phyloP scores from a whole-genome alignment of 2,329 filamentous ascomycete genomes.

The Colletotrichum eleusines region DNA sequence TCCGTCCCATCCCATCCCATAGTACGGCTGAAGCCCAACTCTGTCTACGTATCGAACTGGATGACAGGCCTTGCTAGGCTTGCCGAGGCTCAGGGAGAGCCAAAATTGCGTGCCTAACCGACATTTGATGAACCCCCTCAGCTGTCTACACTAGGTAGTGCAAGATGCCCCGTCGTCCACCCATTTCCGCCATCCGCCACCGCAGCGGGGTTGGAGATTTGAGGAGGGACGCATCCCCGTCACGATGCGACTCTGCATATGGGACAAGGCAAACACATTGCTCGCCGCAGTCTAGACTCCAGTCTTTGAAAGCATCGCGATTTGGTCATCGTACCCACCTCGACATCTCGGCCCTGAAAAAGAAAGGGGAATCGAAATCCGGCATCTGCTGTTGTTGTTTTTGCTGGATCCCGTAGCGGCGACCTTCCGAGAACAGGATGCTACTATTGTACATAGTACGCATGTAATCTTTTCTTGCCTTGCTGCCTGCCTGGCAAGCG shows the following conservation, averaged over 20 bases:
- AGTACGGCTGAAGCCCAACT: constrained; percentile 2
- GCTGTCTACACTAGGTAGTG: not conserved
- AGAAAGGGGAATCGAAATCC: not conserved
- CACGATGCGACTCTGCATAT: constrained; percentile 27
- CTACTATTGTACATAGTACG: no score
- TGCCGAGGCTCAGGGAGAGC: not conserved
- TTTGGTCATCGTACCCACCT: constrained; percentile 6
- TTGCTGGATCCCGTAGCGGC: not conserved
- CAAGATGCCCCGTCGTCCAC: constrained; percentile 10
- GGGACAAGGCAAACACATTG: constrained; percentile 7
- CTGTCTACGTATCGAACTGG: constrained; percentile 1
- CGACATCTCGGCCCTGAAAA: constrained; percentile 8
- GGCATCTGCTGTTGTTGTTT: not conserved
- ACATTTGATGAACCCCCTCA: constrained; percentile 30
- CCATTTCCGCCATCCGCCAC: constrained; percentile 16
- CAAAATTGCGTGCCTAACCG: constrained; percentile 19
- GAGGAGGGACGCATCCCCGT: constrained; percentile 20
- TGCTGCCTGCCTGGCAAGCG: not conserved
- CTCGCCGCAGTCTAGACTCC: constrained; percentile 2
- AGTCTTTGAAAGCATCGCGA: not conserved
- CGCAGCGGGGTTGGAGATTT: constrained; percentile 23
- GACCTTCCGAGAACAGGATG: not conserved
- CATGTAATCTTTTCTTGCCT: no score
- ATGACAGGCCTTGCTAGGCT: no score
- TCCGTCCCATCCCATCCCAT: constrained; percentile 6